Percentiles rank a stretch among this genome's conserved stretches.
Conservation (phyloP, 2,329 filamentous ascomycete species). For the Xenoacremonium recifei region DNA sequence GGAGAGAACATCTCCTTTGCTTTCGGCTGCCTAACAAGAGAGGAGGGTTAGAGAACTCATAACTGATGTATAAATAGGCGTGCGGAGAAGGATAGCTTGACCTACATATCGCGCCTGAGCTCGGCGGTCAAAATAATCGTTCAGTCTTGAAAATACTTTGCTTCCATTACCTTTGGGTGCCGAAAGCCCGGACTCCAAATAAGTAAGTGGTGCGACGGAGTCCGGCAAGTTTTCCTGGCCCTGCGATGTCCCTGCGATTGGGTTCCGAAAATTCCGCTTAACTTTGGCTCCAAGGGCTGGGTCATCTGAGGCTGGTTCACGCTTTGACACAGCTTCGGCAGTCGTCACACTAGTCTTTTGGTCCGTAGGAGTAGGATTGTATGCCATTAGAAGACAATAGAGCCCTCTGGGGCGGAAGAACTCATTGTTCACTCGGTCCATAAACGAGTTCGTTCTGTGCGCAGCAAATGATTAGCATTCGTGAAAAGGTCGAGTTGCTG, state of each 20-base stretch:
- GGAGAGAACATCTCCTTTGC: constrained; percentile 3
- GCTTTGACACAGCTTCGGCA: constrained; percentile 4
- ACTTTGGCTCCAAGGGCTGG: constrained; percentile 2
- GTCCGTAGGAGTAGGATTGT: constrained; percentile 3
- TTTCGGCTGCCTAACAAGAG: neutral
- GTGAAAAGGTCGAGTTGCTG: neutral
- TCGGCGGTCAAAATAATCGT: constrained; percentile 4
- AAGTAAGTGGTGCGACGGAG: neutral
- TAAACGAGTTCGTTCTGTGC: constrained; percentile 11
- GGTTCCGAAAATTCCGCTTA: neutral
- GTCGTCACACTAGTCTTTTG: neutral
- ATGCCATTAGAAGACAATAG: constrained; percentile 15
- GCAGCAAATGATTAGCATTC: neutral
- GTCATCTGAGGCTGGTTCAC: neutral
- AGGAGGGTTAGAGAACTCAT: constrained; percentile 5
- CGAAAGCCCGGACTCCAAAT: neutral
- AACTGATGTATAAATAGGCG: constrained; percentile 1
- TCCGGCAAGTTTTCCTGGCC: neutral
- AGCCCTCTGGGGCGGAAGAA: constrained; percentile 14
- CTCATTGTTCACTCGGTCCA: constrained; percentile 13
- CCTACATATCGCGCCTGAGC: constrained; percentile 1
- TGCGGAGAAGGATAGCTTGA: neutral
- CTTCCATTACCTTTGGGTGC: neutral
- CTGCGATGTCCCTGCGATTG: neutral
- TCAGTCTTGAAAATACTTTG: neutral